Conservation (phyloP, 441 rosid genomes). For the Populus hybrid region DNA sequence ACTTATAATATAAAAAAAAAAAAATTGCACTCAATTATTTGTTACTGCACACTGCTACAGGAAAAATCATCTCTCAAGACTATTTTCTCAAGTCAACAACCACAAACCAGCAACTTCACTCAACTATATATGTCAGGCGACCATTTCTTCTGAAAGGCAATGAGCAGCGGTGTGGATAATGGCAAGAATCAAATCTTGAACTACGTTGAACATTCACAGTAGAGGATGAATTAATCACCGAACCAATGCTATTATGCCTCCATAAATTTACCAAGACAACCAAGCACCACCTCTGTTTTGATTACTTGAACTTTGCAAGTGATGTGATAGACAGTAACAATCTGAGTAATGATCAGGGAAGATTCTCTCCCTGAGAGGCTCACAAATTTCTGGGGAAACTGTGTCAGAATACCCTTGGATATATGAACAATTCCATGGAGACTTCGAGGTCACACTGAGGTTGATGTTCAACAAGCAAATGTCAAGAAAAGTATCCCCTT, state of each 20-base stretch:
- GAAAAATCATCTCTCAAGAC: slow-evolving; percentile 44
- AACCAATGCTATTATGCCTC: slow-evolving; percentile 22
- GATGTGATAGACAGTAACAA: slow-evolving; percentile 55
- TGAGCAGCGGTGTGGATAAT: slow-evolving; percentile 34
- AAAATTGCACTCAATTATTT: slow-evolving; percentile 51
- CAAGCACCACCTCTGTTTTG: slow-evolving; percentile 35
- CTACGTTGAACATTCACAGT: slow-evolving; percentile 27
- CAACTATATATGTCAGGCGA: slow-evolving; percentile 25
- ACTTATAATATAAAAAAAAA: slow-evolving; percentile 14
- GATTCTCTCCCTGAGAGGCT: slow-evolving; percentile 52
- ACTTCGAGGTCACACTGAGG: slow-evolving; percentile 39
- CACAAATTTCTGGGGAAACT: slow-evolving; percentile 72
- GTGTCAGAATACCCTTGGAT: slow-evolving; percentile 71
- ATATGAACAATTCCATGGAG: slow-evolving; percentile 81
- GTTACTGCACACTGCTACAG: slow-evolving; percentile 75
- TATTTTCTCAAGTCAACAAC: slow-evolving; percentile 35
- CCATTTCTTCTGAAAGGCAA: slow-evolving; percentile 26
- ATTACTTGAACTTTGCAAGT: slow-evolving; percentile 37
- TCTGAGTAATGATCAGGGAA: slow-evolving; percentile 58
- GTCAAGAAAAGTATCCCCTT: slow-evolving; percentile 60
- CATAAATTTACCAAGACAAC: slow-evolving; percentile 65
- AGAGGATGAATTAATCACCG: slow-evolving; percentile 26
- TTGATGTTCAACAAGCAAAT: slow-evolving; percentile 70
- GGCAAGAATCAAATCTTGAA: slow-evolving; percentile 44
- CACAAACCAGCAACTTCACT: slow-evolving; percentile 36